Conservation (phyloP, 1,284 basidiomycete species). For the Heterobasidion occidentale region DNA sequence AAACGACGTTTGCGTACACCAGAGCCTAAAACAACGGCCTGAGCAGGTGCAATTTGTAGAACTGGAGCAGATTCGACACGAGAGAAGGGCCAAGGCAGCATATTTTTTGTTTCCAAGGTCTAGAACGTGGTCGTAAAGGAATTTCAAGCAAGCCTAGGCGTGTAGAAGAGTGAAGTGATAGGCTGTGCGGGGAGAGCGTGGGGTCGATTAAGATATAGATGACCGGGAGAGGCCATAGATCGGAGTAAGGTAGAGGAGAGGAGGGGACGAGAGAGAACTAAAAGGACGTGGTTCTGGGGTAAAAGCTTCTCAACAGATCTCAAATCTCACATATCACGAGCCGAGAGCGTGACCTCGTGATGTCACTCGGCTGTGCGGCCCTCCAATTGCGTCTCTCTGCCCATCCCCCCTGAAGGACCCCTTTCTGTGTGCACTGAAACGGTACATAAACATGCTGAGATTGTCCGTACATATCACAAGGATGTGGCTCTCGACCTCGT, state of each 20-base stretch:
- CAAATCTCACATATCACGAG: too few relatives aligned
- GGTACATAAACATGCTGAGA: not conserved
- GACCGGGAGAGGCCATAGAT: not conserved
- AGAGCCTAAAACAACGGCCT: not conserved
- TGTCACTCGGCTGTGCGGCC: not conserved
- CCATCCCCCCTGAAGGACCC: not conserved
- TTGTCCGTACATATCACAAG: not conserved
- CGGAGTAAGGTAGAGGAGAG: not conserved
- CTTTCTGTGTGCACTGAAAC: not conserved
- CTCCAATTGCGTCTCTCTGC: too few relatives aligned
- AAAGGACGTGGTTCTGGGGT: too few relatives aligned
- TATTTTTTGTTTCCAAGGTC: not conserved
- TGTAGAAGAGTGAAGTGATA: slow-evolving; percentile 1
- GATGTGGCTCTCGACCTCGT: too few relatives aligned
- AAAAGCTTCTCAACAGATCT: too few relatives aligned
- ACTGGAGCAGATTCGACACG: slow-evolving; percentile 8
- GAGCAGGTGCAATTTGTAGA: not conserved
- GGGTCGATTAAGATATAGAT: not conserved
- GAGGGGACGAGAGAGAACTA: not conserved
- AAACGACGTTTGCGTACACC: slow-evolving; percentile 1
- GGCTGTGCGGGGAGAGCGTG: not conserved
- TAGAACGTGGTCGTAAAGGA: slow-evolving; percentile 6
- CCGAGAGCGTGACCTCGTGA: not conserved
- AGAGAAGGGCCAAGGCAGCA: slow-evolving; percentile 22
- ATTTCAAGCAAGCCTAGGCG: not conserved